Evolutionary conservation across 2,329 filamentous ascomycete species (phyloP).

Genomic region (Fusarium humuli): DNA sequence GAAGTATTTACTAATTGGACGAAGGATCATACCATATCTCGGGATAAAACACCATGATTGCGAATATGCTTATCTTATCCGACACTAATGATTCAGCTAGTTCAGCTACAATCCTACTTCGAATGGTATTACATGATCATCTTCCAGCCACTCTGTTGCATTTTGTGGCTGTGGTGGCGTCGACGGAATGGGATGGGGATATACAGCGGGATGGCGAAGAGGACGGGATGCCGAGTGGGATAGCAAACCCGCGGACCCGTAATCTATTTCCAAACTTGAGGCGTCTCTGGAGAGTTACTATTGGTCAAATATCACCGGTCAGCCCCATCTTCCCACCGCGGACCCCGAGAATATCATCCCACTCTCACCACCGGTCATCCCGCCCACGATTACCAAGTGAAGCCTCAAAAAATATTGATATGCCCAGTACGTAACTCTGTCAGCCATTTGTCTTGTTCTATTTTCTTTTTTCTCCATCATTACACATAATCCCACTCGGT

Average conservation of each 20-base stretch:
- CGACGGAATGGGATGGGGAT: background rate
- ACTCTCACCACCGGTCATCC: slow-evolving; percentile 31
- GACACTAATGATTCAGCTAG: background rate
- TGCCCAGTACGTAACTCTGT: slow-evolving; percentile 20
- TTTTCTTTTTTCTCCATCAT: background rate
- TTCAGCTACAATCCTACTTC: background rate
- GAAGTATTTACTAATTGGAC: background rate
- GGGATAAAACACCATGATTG: background rate
- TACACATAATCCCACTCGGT: slow-evolving; percentile 36
- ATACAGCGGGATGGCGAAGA: background rate
- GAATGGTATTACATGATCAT: background rate
- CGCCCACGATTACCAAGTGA: slow-evolving; percentile 44
- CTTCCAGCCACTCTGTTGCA: background rate
- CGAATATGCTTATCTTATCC: slow-evolving; percentile 5
- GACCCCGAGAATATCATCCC: slow-evolving; percentile 29
- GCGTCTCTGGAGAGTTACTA: rapidly evolving
- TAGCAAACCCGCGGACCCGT: background rate
- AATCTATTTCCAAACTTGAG: background rate
- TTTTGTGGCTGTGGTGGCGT: slow-evolving; percentile 6
- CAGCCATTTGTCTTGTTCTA: background rate
- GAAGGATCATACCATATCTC: slow-evolving; percentile 1
- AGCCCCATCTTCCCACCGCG: background rate
- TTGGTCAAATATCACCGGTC: background rate
- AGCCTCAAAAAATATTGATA: slow-evolving; percentile 11
- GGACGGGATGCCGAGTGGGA: slow-evolving; percentile 36